A percentile compares a stretch with the other conserved stretches of the same genome.
Evolutionary conservation across 108 stramenopile genomes (phyloP).

Genomic region (Cyclotella kingstonii): DNA sequence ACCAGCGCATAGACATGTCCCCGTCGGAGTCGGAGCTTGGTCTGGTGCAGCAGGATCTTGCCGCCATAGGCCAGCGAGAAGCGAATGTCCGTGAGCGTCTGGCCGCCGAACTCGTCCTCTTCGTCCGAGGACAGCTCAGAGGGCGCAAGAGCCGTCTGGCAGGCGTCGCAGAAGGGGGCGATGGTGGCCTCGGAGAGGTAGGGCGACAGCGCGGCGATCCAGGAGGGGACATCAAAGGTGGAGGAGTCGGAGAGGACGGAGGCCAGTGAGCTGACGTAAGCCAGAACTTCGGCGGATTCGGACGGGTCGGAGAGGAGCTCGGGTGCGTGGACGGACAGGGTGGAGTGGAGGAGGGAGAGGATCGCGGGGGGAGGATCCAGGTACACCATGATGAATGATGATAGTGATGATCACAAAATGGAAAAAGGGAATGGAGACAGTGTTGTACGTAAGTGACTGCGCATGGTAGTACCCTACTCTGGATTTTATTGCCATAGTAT

Average conservation of each 20-base stretch:
- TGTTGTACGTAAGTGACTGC: too few species aligned
- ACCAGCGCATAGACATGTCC: conserved; percentile 96
- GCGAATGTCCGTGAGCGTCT: conserved; percentile 92
- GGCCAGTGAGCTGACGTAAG: conserved; percentile 51
- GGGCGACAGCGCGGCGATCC: not conserved
- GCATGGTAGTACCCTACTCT: too few species aligned
- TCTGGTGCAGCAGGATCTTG: conserved; percentile 96
- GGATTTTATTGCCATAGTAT: too few species aligned
- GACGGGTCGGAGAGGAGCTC: conserved; percentile 49
- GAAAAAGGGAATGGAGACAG: too few species aligned
- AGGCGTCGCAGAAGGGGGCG: conserved; percentile 51
- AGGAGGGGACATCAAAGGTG: not conserved
- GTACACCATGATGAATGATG: conserved; percentile 53
- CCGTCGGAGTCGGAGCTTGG: conserved; percentile 89
- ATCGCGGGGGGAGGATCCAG: conserved; percentile 69
- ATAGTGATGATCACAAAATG: too few species aligned
- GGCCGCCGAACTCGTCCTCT: conserved; percentile 85
- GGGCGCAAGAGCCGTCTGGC: conserved; percentile 48
- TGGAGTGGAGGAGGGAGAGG: conserved; percentile 56
- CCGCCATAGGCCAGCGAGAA: conserved; percentile 97
- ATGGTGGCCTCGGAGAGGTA: conserved; percentile 31
- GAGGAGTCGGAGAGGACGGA: conserved; percentile 59
- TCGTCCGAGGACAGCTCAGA: conserved; percentile 76
- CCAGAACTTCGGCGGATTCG: conserved; percentile 54
- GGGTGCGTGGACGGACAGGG: conserved; percentile 43